phyloP scores from a whole-genome alignment of 768 basidiomycete genomes.

The Mycena pura region DNA sequence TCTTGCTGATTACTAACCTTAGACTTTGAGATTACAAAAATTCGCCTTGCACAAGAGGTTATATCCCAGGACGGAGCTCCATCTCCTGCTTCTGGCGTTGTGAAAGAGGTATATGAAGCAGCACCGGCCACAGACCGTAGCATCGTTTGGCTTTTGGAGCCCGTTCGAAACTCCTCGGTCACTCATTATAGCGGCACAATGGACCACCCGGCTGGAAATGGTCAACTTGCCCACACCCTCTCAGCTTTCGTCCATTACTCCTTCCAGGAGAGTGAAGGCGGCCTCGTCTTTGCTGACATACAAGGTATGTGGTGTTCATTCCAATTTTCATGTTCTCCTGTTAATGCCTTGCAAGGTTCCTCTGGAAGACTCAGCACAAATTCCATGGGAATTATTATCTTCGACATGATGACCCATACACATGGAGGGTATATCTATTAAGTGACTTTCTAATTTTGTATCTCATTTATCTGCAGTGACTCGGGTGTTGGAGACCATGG shows the following conservation, averaged over 20 bases:
- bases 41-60: neutral
- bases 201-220: neutral
- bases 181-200: neutral
- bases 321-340: neutral
- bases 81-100: slow-evolving; percentile 3
- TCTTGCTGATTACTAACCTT: neutral
- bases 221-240: neutral
- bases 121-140: neutral
- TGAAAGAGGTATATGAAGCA: neutral
- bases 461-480: neutral
- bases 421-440: neutral
- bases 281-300: neutral
- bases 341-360: neutral
- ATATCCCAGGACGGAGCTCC: neutral
- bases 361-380: slow-evolving; percentile 3
- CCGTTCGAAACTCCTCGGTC: slow-evolving; percentile 1
- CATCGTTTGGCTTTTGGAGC: slow-evolving; percentile 6
- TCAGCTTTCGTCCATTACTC: neutral
- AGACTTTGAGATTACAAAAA: slow-evolving; percentile 6
- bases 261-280: neutral
- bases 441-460: too few species aligned
- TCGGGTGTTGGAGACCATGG: too few species aligned
- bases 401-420: slow-evolving; percentile 10
- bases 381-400: slow-evolving; percentile 8
- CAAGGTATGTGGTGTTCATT: neutral